These are phyloP conservation scores for Cercospora beticola DNA, from an alignment of 2,329 filamentous ascomycete species.

Conservation along the genomic window DNA sequence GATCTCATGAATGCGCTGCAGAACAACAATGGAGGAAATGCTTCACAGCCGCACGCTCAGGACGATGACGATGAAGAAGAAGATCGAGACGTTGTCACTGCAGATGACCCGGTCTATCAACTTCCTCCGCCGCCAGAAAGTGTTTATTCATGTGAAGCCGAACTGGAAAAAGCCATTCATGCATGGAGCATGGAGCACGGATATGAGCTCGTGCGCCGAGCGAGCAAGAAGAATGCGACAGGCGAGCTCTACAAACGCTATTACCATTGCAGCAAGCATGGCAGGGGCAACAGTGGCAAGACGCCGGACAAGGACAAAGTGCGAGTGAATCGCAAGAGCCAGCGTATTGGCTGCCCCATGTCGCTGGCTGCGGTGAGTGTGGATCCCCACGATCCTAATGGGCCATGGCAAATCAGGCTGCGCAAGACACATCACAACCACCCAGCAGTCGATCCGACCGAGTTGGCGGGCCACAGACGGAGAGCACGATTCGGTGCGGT, in stretches of 20 bases:
- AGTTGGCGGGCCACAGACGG: conserved; percentile 35
- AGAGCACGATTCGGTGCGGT: conserved; percentile 34
- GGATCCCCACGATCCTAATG: conserved; percentile 33
- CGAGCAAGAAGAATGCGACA: conserved; percentile 37
- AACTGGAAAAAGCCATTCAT: conserved; percentile 36
- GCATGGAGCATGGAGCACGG: conserved; percentile 38
- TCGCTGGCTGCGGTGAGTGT: conserved; percentile 35
- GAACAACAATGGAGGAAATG: conserved; percentile 6
- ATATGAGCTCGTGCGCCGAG: conserved; percentile 37
- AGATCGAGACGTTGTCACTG: conserved; percentile 26
- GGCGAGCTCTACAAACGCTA: conserved; percentile 39
- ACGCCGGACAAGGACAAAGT: conserved; percentile 30
- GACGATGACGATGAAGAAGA: conserved; percentile 30
- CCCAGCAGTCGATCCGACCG: conserved; percentile 32
- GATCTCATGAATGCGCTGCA: conserved; percentile 30
- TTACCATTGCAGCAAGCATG: conserved; percentile 38
- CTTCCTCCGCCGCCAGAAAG: conserved; percentile 36
- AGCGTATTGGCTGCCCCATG: conserved; percentile 37
- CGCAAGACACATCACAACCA: conserved; percentile 39
- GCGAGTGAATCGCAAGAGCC: conserved; percentile 33
- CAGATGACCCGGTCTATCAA: conserved; percentile 33
- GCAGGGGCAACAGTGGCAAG: conserved; percentile 29
- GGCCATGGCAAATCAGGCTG: conserved; percentile 37
- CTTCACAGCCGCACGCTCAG: conserved; percentile 1
- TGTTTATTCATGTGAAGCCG: conserved; percentile 30